Base-by-base conservation (phyloP, 2,329 filamentous ascomycete species). In the Ascochyta viciae-villosae region DNA sequence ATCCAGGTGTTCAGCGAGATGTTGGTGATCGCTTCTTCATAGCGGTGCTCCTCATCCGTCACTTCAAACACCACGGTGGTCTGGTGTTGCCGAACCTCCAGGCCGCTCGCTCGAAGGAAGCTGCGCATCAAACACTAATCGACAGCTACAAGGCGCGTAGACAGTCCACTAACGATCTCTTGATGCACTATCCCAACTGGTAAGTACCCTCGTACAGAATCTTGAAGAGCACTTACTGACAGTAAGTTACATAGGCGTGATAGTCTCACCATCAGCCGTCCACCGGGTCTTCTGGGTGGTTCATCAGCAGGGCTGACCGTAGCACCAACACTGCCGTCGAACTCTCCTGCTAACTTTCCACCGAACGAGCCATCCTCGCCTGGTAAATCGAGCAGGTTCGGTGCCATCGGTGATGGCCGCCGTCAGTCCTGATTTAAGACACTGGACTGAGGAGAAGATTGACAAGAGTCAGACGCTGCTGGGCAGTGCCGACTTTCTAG, bases 61-160 rank as follows among this genome's bases (percentile, higher is more conserved):
- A 63, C 12, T 62, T 54, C 46, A 58, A 58, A 37, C 47, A 51
- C n/a, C 45, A 53, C 19, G 61, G 56, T 7, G 61, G 59, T 9
- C 46, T 60, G 1, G 26, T 60, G 6, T 37, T 63, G 2, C 59
- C 61, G 2, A 50, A 55, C 0, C 50, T 63, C 2, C 12, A 31
- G 16, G 55, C 41, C 4, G 54, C 46, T 0, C 45, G 55, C 6
- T 8, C 23, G 3, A 24, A 50, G 39, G 41, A 60, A 37, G 45
- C 49, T 3, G 13, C 12, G 1, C 34, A 48, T 4, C 40, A 55
- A 37, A 13, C 10, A 3, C n/a, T 52, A 26, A 7, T 45, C 10
- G 35, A n/a, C 3, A 39, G 42, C 19, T 37, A 35, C 26, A 47
- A 47, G 35, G 34, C 15, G 42, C 16, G 31, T 12, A 13, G 16